Evolutionary conservation across 2,329 filamentous ascomycete species (phyloP), one percentile per base, ranked within the genome.

Genomic region (Stemphylium vesicarium): DNA sequence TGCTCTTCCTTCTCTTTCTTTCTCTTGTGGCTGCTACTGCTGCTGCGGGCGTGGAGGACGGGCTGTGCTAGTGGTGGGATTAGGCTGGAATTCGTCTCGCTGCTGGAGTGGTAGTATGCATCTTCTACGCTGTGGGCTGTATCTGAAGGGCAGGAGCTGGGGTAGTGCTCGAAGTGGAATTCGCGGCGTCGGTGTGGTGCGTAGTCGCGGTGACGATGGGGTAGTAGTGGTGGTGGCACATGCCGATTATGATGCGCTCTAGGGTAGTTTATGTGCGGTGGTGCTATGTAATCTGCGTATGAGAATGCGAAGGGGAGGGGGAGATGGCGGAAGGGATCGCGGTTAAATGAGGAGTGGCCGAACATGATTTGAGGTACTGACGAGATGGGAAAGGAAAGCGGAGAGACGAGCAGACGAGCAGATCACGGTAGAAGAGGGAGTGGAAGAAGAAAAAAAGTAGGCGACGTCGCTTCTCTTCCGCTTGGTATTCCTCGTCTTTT

Each of bases 311-410:
- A 9, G 29, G 50, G 24, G 11, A 50, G 39, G 22, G 41, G 32
- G 16, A 54, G 26, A 29, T 24, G 31, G 29, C 36, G 38, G 46
- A 56, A 59, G 16, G 43, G 31, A 29, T 59, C 39, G 11, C 13
- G 20, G 32, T 20, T 13, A 38, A 50, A 56, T 5, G 44, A 39
- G 22, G n/a, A 8, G 8, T 42, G 37, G 12, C 15, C 18, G 37
- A 55, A 58, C 55, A 60, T 58, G 16, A 8, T 26, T 29, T 24
- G 15, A 12, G 18, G 9, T 4, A 12, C 4, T 40, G 46, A 41
- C 24, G n/a, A 16, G 35, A 15, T 13, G 13, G 13, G 33, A 18
- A 36, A 15, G 22, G 22, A 4, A 7, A 16, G 12, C 16, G n/a
- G n/a, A n/a, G 13, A 36, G 33, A 36, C 5, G 4, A 7, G 33